Base-by-base conservation (phyloP, 129 eudicot species). In the Lonicera japonica region DNA sequence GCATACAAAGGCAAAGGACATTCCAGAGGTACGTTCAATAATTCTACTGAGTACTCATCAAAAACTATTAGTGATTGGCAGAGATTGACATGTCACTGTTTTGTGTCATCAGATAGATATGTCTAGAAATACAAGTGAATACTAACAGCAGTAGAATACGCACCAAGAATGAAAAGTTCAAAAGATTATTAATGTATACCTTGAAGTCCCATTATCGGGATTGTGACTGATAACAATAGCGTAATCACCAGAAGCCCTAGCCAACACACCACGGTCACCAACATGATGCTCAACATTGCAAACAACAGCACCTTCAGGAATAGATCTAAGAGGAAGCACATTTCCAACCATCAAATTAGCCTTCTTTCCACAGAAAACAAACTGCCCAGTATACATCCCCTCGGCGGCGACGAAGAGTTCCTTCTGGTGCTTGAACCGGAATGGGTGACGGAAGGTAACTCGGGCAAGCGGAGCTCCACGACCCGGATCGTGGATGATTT, bases 261-360 rank as follows among this genome's bases (percentile, higher is more conserved):
- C 96, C 6, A 84, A 77, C 15, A 80, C 79, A 1, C 96, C 96
- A 20, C 96, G 84, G 16, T 88, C 96, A 11, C 96, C 96, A 18
- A 88, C 94, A 21, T 88, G 89, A 43, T 88, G 94, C 63, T 88
- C 96, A 0, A 88, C 96, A 61, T 88, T 88, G 40, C 96, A 88
- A n/a, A 88, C 89, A 0, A 88, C 96, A n/a, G 94, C 89, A 22
- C 96, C 96, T 65, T 88, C 96, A 0, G 96, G 96, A 3, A 88
- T 79, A 50, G 85, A 71, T 54, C 94, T 70, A 38, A 88, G 76
- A 0, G 96, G 96, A 43, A 88, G 61, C 2, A 88, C 94, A 50
- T 88, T 88, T 0, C 96, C 96, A 3, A 88, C 96, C 71, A 82
- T 79, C 2, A 88, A 56, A 50, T 79, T 82, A 0, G 96, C 96